phyloP scores from a whole-genome alignment of 257 asterid species.

The Solanum raphanifolium region DNA sequence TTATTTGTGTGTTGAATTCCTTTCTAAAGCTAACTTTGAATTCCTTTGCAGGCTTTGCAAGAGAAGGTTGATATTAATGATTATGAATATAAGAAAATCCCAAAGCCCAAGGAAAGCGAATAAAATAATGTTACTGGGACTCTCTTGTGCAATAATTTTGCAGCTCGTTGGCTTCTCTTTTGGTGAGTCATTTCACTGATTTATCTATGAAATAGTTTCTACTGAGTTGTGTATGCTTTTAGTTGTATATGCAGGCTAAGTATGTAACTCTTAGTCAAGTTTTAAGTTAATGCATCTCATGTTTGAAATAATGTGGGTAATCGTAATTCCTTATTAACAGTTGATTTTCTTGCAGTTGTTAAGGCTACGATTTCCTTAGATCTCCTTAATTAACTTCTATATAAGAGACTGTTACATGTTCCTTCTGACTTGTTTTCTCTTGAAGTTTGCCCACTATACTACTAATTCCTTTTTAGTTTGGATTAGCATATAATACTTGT shows the following conservation, averaged over 20 bases:
- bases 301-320: background rate
- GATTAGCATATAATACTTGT: background rate
- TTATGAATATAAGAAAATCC: constrained; percentile 80
- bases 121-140: constrained; percentile 18
- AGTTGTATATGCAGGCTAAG: background rate
- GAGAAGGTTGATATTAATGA: constrained; percentile 63
- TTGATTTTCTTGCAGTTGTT: too few species aligned
- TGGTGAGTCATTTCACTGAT: background rate
- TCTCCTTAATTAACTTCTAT: too few species aligned
- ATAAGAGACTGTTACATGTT: too few species aligned
- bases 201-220: background rate
- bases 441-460: too few species aligned
- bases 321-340: background rate
- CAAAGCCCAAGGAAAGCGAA: constrained; percentile 44
- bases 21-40: background rate
- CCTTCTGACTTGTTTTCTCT: too few species aligned
- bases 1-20: background rate
- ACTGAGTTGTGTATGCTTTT: background rate
- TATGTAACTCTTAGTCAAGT: background rate
- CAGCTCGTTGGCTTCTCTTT: background rate
- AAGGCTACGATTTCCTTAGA: too few species aligned
- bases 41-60: constrained; percentile 51
- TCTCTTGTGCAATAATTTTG: background rate
- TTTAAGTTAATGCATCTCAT: background rate
- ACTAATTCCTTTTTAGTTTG: background rate